Percentiles rank a stretch among this genome's conserved stretches.
These are phyloP conservation scores for Pittosporum tobira DNA, from an alignment of 129 eudicot genomes.

Conservation along the genomic window DNA sequence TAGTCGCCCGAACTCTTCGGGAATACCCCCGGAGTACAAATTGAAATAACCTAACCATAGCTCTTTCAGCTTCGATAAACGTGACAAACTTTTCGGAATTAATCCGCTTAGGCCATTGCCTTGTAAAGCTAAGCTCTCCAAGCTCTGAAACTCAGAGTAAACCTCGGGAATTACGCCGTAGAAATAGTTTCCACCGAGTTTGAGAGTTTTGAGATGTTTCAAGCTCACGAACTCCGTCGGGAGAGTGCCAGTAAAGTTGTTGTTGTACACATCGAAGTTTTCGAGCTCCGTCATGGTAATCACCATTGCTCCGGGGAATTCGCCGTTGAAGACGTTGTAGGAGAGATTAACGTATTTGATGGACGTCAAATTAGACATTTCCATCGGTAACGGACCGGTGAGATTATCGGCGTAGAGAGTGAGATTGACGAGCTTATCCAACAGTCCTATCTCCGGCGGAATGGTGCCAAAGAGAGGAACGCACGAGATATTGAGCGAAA, in stretches of 20 bases:
- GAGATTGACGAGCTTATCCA: slow-evolving; percentile 46
- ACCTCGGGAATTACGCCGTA: slow-evolving; percentile 57
- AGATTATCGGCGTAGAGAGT: slow-evolving; percentile 47
- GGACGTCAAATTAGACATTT: slow-evolving; percentile 31
- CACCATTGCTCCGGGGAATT: slow-evolving; percentile 39
- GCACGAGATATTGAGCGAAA: slow-evolving; percentile 34
- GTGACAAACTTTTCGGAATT: slow-evolving; percentile 52
- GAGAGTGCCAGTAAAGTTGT: slow-evolving; percentile 51
- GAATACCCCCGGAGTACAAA: slow-evolving; percentile 56
- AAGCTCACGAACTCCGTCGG: slow-evolving; percentile 42
- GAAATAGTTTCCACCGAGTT: slow-evolving; percentile 73
- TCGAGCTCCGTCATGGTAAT: slow-evolving; percentile 37
- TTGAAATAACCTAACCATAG: slow-evolving; percentile 55
- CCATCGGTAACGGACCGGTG: slow-evolving; percentile 65
- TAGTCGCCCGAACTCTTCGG: slow-evolving; percentile 52
- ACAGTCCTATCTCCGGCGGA: slow-evolving; percentile 53
- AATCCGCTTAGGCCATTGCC: slow-evolving; percentile 55
- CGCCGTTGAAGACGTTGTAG: slow-evolving; percentile 30
- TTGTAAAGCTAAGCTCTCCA: slow-evolving; percentile 38
- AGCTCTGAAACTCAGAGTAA: slow-evolving; percentile 30
- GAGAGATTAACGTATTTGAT: slow-evolving; percentile 50
- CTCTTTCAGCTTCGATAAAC: slow-evolving; percentile 29
- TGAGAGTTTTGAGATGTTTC: slow-evolving; percentile 24
- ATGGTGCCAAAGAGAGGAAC: slow-evolving; percentile 49
- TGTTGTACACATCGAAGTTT: slow-evolving; percentile 53